Base-by-base conservation (phyloP, 2,329 filamentous ascomycete species). In the Pseudopithomyces maydicus region DNA sequence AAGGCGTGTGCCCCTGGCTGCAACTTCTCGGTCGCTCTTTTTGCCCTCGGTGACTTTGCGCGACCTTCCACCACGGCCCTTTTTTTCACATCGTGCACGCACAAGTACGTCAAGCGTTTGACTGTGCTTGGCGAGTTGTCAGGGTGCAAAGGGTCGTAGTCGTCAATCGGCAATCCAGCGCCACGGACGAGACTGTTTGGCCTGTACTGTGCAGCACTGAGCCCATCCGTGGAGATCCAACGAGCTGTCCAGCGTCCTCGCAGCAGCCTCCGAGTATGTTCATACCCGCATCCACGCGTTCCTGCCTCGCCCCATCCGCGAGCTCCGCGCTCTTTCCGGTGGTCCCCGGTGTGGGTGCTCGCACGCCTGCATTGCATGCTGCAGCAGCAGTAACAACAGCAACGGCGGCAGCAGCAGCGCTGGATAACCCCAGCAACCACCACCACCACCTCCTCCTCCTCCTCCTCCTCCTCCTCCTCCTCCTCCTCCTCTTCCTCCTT, bases 251-350 rank as follows among this genome's bases (percentile, higher is more conserved):
- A 29, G 26, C 26, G n/a, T n/a, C n/a, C 26, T 29, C 8, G 5
- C 4, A 29, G 26, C 26, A 29, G 26, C 26, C 26, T 4, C 8
- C 49, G 6, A 2, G 52, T 53, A 32, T 38, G 14, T n/a, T 32
- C 47, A 62, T 69, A 69, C 52, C 62, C 70, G 53, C 39, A 41
- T 48, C 44, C 58, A 46, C 20, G 17, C 29, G 33, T 39, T 14
- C 35, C 42, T 38, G 43, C 52, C 26, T 29, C 26, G 51, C 46
- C 50, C 44, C 54, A 52, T 60, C 67, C 64, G 58, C 56, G 26
- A 38, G 58, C 59, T 59, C 65, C 66, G 67, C 64, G 64, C 61
- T 63, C 67, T 49, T 65, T 68, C 69, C 70, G 69, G 66, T 59
- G 36, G 54, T 51, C 57, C 57, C 63, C 59, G 67, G 59, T 63